A percentile compares a stretch with the other conserved stretches of the same genome.
Evolutionary conservation across 495 filamentous ascomycete species (phyloP).

Genomic region (Neurospora sp.): DNA sequence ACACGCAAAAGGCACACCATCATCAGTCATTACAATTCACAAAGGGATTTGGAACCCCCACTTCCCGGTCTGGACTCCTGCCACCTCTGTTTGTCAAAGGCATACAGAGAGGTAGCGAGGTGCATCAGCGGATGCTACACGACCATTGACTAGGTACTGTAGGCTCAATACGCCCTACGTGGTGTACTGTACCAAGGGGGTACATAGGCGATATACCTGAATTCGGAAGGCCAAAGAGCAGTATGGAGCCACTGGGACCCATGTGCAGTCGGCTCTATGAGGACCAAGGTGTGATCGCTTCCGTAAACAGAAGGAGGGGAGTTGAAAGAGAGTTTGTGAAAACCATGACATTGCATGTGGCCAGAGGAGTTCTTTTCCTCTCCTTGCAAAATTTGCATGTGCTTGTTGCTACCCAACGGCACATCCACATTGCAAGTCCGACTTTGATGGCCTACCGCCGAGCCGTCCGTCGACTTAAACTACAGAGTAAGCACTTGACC

Average conservation of each 20-base stretch:
- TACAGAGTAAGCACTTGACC: not conserved
- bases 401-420: not conserved
- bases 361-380: not conserved
- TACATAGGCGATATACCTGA: not conserved
- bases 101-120: not conserved
- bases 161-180: not conserved
- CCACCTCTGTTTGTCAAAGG: not conserved
- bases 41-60: not conserved
- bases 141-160: not conserved
- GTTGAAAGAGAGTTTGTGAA: not conserved
- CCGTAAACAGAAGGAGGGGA: not conserved
- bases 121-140: not conserved
- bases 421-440: not conserved
- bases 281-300: not conserved
- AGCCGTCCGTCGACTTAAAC: not conserved
- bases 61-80: not conserved
- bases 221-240: not conserved
- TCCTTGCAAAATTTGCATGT: not conserved
- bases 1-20: not conserved
- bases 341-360: not conserved
- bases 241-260: not conserved
- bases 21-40: not conserved
- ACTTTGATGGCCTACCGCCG: not conserved
- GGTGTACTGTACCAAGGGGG: not conserved
- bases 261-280: not conserved